A percentile compares a stretch with the other conserved stretches of the same genome.
Evolutionary conservation across 139 green algal genomes (phyloP).

Genomic region (Gonium pectorale): DNA sequence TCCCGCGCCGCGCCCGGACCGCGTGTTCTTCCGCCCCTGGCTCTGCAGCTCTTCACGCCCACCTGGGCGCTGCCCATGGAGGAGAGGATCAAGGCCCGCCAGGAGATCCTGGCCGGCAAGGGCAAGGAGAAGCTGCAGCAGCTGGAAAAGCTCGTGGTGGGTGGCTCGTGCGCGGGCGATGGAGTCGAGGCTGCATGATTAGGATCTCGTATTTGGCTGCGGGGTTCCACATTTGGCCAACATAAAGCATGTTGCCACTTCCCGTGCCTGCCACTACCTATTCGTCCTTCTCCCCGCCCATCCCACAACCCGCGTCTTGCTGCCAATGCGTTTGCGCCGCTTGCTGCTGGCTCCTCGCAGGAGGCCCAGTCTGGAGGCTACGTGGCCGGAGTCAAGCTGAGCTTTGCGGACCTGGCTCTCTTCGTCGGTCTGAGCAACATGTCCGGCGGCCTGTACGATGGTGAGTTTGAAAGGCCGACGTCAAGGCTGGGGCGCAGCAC

Average conservation of each 20-base stretch:
- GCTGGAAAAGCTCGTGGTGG: constrained; percentile 49
- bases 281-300: no score
- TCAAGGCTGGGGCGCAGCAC: no score
- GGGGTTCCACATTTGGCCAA: no score
- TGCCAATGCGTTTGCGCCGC: no score
- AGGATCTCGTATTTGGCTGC: no score
- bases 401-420: constrained; percentile 43
- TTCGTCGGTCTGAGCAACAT: constrained; percentile 29
- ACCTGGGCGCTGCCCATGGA: constrained; percentile 19
- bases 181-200: no score
- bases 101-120: constrained; percentile 43
- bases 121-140: constrained; percentile 45
- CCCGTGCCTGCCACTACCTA: no score
- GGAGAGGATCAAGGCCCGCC: constrained; percentile 51
- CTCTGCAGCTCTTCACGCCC: constrained; percentile 5
- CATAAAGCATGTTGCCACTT: no score
- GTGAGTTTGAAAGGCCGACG: no score
- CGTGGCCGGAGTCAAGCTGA: constrained; percentile 27
- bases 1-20: no score
- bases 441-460: constrained; percentile 37
- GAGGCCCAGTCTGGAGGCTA: not conserved
- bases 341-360: not conserved
- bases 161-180: not conserved
- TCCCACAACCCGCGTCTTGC: no score
- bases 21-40: no score